These are phyloP conservation scores for Trichoderma gracile DNA, from an alignment of 2,329 filamentous ascomycete species.

Conservation along the genomic window DNA sequence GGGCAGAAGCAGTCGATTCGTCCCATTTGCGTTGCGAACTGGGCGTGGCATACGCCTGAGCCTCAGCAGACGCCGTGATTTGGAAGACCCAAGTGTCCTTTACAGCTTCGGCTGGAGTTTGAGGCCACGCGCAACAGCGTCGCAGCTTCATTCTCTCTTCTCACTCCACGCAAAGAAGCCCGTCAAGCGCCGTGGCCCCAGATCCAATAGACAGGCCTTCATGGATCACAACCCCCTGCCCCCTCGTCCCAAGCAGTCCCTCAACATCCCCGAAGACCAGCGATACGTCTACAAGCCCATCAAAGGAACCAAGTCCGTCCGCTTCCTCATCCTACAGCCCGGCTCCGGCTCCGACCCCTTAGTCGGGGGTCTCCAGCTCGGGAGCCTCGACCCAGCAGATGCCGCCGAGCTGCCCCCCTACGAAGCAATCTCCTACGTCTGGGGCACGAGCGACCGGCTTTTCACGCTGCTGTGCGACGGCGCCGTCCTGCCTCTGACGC, in stretches of 20 bases:
- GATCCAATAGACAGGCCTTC: not conserved
- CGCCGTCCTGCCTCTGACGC: conserved; percentile 34
- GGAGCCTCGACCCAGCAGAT: conserved; percentile 31
- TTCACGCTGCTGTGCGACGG: conserved; percentile 33
- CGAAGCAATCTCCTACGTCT: conserved; percentile 42
- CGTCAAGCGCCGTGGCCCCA: conserved; percentile 8
- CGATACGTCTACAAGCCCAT: conserved; percentile 31
- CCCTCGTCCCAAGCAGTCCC: not conserved
- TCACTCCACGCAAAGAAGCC: conserved; percentile 4
- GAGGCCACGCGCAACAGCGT: not conserved
- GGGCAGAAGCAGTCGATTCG: not conserved
- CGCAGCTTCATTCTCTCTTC: not conserved
- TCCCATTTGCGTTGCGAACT: not conserved
- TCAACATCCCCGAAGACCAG: not conserved
- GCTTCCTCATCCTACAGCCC: conserved; percentile 39
- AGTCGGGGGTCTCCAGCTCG: conserved; percentile 33
- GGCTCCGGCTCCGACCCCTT: conserved; percentile 35
- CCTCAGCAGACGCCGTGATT: not conserved
- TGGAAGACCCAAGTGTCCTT: too few species aligned
- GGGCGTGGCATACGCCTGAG: not conserved
- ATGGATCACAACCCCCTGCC: conserved; percentile 7
- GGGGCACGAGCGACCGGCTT: conserved; percentile 35
- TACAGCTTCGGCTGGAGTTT: too few species aligned
- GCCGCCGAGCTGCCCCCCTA: conserved; percentile 29
- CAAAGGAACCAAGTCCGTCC: conserved; percentile 31